phyloP scores from a whole-genome alignment of 2,329 filamentous ascomycete genomes.

The Trichoderma brevicompactum region DNA sequence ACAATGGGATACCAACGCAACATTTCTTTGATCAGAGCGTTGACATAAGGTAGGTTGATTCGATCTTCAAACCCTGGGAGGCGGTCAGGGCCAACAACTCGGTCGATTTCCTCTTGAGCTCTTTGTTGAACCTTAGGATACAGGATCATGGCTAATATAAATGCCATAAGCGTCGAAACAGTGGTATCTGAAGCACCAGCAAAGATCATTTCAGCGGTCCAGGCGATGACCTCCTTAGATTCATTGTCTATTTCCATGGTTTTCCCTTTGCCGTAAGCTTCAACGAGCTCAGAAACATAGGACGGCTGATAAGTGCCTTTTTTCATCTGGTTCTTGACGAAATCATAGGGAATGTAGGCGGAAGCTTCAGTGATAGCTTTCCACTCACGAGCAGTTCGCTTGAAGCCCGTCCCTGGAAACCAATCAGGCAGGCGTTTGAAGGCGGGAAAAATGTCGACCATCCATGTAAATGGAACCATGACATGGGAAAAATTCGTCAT shows the following conservation, averaged over 20 bases:
- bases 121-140: neutral
- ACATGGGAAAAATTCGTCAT: neutral
- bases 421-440: neutral
- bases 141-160: slow-evolving; percentile 5
- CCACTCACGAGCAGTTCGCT: neutral
- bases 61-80: slow-evolving; percentile 29
- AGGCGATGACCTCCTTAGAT: neutral
- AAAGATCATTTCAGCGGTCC: neutral
- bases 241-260: neutral
- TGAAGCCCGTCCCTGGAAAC: slow-evolving; percentile 20
- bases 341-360: neutral
- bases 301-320: neutral
- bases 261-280: too few species aligned
- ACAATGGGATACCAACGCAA: slow-evolving; percentile 31
- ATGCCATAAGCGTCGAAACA: neutral
- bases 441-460: slow-evolving; percentile 6
- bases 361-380: neutral
- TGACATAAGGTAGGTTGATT: slow-evolving; percentile 34
- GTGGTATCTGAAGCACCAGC: neutral
- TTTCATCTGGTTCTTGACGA: neutral
- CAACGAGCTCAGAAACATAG: neutral
- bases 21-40: slow-evolving; percentile 35
- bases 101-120: slow-evolving; percentile 22
- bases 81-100: neutral
- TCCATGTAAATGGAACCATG: neutral